Percentiles rank a stretch among this genome's conserved stretches.
These are phyloP conservation scores for Teunomyces cretensis DNA, from an alignment of 805 yeast genomes.

Conservation along the genomic window DNA sequence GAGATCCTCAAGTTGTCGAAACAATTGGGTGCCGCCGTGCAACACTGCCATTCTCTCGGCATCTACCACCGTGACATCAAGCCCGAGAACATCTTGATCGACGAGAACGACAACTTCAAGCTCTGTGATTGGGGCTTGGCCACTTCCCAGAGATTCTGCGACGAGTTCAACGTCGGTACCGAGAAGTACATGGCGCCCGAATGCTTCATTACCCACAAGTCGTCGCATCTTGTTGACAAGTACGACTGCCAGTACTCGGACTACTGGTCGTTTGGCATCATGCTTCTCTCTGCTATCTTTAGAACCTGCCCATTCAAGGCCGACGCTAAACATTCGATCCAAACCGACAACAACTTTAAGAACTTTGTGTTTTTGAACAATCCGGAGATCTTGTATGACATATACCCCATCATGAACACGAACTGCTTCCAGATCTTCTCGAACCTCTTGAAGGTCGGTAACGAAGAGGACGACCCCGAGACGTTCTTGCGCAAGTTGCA, in stretches of 20 bases:
- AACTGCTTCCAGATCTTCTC: constrained; percentile 43
- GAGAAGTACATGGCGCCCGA: constrained; percentile 64
- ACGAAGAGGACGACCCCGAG: constrained; percentile 29
- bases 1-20: constrained; percentile 23
- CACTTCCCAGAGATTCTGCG: constrained; percentile 18
- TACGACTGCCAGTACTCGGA: constrained; percentile 49
- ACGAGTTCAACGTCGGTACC: constrained; percentile 50
- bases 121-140: constrained; percentile 60
- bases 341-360: constrained; percentile 44
- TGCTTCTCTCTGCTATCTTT: constrained; percentile 48
- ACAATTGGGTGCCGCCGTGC: constrained; percentile 53
- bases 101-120: constrained; percentile 54
- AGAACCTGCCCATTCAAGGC: constrained; percentile 53
- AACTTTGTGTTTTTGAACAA: constrained; percentile 39
- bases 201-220: constrained; percentile 22
- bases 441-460: constrained; percentile 38
- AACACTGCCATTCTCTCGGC: constrained; percentile 55
- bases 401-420: constrained; percentile 46
- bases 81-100: constrained; percentile 55
- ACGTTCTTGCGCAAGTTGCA: constrained; percentile 8
- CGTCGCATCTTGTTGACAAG: constrained; percentile 18
- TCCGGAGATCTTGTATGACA: constrained; percentile 45
- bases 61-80: constrained; percentile 58
- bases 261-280: constrained; percentile 55
- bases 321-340: constrained; percentile 10